Conservation (phyloP, 495 filamentous ascomycete species). For the Opeltia flavorubescens region DNA sequence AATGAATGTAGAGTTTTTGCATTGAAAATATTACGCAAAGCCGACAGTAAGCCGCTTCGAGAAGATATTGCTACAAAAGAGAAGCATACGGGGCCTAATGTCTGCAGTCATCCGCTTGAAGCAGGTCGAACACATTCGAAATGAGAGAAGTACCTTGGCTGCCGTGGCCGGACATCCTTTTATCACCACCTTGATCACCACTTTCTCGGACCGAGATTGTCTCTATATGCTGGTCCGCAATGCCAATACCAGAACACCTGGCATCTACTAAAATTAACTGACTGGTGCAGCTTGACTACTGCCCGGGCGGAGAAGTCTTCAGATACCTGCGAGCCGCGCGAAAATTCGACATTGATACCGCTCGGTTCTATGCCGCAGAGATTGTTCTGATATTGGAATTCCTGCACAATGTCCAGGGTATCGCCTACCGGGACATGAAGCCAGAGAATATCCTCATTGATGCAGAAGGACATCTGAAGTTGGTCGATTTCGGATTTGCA, state of each 20-base stretch:
- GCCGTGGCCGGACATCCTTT: conserved; percentile 88
- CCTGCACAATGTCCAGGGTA: conserved; percentile 67
- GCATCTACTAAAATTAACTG: not conserved
- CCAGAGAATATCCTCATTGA: conserved; percentile 93
- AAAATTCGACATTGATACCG: conserved; percentile 72
- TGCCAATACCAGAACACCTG: not conserved
- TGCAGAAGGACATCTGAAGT: conserved; percentile 81
- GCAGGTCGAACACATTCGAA: conserved; percentile 93
- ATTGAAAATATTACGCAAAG: conserved; percentile 85
- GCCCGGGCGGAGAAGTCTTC: conserved; percentile 91
- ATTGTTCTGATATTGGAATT: conserved; percentile 87
- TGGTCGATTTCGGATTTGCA: conserved; percentile 98
- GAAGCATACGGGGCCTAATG: conserved; percentile 7
- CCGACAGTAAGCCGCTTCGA: conserved; percentile 40
- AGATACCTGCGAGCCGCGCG: conserved; percentile 76
- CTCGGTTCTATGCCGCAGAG: conserved; percentile 90
- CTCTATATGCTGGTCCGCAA: conserved; percentile 76
- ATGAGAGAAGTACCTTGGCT: conserved; percentile 76
- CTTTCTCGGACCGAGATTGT: conserved; percentile 78
- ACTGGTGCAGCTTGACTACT: conserved; percentile 56
- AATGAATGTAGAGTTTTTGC: conserved; percentile 67
- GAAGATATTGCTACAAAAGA: not conserved
- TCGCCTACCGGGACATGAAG: conserved; percentile 92
- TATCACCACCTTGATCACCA: conserved; percentile 80
- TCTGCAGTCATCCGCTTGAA: conserved; percentile 78